Evolutionary conservation across 139 green algal genomes (phyloP).

Genomic region (Microglena sp.): DNA sequence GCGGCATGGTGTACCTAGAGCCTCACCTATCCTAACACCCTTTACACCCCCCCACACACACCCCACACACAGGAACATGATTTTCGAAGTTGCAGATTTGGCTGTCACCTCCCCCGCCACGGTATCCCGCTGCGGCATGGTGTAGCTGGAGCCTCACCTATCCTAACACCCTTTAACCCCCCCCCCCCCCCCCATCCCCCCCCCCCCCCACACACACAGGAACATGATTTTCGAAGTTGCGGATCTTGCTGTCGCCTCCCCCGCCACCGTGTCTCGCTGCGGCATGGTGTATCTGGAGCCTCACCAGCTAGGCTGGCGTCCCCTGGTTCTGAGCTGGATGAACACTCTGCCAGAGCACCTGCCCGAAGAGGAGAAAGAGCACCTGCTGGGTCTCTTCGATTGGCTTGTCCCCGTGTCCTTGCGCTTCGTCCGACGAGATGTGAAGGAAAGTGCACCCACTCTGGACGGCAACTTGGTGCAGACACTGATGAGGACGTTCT

Average conservation of each 20-base stretch:
- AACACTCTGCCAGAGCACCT: constrained; percentile 36
- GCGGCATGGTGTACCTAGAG: constrained; percentile 64
- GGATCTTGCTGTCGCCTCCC: constrained; percentile 64
- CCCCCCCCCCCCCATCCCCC: no score
- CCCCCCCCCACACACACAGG: no score
- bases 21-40: no score
- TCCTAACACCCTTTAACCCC: no score
- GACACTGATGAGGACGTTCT: constrained; percentile 49
- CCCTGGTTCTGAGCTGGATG: constrained; percentile 53
- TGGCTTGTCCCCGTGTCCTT: constrained; percentile 57
- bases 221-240: constrained; percentile 81
- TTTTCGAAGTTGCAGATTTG: constrained; percentile 74
- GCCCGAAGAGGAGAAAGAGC: constrained; percentile 10
- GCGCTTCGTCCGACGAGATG: constrained; percentile 47
- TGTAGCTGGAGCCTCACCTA: constrained; percentile 12
- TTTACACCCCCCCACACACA: no score
- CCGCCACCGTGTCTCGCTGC: constrained; percentile 60
- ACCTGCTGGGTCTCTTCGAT: constrained; percentile 51
- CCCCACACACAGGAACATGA: constrained; percentile 73
- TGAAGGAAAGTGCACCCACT: constrained; percentile 45
- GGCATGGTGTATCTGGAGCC: constrained; percentile 68
- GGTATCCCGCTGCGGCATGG: constrained; percentile 70
- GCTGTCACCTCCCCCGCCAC: constrained; percentile 66
- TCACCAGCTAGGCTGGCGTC: constrained; percentile 58
- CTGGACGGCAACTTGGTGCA: constrained; percentile 47